Evolutionary conservation across 257 asterid species (phyloP), one percentile per base, ranked within the genome.

Genomic region (Coffea eugenioides): DNA sequence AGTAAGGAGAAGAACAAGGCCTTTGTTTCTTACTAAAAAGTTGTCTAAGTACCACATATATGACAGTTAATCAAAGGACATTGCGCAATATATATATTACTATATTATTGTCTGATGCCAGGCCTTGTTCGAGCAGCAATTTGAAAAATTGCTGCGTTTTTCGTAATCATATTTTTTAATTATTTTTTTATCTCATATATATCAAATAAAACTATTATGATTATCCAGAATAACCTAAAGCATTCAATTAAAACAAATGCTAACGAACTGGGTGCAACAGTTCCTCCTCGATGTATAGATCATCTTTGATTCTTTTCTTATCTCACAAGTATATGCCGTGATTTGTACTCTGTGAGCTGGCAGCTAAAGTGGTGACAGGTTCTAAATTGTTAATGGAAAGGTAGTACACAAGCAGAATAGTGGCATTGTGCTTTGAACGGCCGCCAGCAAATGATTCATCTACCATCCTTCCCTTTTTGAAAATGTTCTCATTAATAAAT

Each of bases 321-420:
- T 78, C 75, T 43, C 75, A 68, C 45, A 54, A 23, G 56, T 62
- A 69, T 23, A 78, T 39, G 45, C n/a, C 52, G n/a, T 5, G 6
- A 34, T 52, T 39, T 21, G 13, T 57, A 8, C 23, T 71, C 43
- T 79, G 31, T 46, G 56, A 48, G 64, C 56, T 41, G 68, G 36
- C 77, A 9, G 4, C 59, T 59, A 43, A 18, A 15, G 5, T 71
- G 57, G 69, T 78, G 71, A 65, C 45, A 71, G 82, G 82, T 70
- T 56, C 7, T 10, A 5, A 43, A 59, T 70, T 70, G 43, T 79
- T 79, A 72, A 79, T 43, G 72, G 45, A 70, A 39, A 66, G 14
- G 12, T 11, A 48, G 8, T 0, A 46, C 43, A 0, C 43, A 39
- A 39, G 48, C 8, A 27, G 49, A 51, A 73, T 51, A 36, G 46